Percentiles rank a stretch among this genome's conserved stretches.
Conservation (phyloP, 2,329 filamentous ascomycete species). For the Periconia sp. region DNA sequence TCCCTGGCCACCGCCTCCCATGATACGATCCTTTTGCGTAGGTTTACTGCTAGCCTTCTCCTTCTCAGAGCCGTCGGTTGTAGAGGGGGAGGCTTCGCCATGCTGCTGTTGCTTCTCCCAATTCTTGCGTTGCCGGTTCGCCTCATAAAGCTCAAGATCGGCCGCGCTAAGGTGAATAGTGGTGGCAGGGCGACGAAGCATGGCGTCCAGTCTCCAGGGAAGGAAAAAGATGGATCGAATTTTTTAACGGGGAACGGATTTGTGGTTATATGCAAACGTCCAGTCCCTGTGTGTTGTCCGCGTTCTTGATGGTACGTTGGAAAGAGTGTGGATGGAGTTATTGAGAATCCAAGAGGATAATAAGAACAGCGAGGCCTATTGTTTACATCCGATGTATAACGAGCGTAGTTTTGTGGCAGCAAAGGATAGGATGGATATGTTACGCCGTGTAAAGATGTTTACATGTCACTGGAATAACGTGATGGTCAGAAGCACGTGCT, state of each 20-base stretch:
- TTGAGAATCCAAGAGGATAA: not conserved
- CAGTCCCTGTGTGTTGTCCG: not conserved
- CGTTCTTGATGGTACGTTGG: not conserved
- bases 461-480: too few species aligned
- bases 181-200: constrained; percentile 70
- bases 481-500: not conserved
- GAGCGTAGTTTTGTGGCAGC: too few species aligned
- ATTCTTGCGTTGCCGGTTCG: constrained; percentile 51
- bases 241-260: not conserved
- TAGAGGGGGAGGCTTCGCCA: constrained; percentile 19
- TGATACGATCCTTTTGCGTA: constrained; percentile 35
- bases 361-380: not conserved
- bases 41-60: constrained; percentile 5
- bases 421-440: too few species aligned
- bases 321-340: not conserved
- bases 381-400: too few species aligned
- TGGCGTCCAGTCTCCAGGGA: constrained; percentile 31
- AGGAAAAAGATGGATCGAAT: not conserved
- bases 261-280: not conserved
- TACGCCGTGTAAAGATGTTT: too few species aligned
- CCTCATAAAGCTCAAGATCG: constrained; percentile 71
- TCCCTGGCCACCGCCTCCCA: constrained; percentile 23
- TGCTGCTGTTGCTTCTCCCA: constrained; percentile 31
- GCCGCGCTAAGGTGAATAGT: constrained; percentile 68
- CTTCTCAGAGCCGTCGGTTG: constrained; percentile 16